Evolutionary conservation across 768 basidiomycete genomes (phyloP), one percentile per base, ranked within the genome.

Genomic region (Collybia nuda): DNA sequence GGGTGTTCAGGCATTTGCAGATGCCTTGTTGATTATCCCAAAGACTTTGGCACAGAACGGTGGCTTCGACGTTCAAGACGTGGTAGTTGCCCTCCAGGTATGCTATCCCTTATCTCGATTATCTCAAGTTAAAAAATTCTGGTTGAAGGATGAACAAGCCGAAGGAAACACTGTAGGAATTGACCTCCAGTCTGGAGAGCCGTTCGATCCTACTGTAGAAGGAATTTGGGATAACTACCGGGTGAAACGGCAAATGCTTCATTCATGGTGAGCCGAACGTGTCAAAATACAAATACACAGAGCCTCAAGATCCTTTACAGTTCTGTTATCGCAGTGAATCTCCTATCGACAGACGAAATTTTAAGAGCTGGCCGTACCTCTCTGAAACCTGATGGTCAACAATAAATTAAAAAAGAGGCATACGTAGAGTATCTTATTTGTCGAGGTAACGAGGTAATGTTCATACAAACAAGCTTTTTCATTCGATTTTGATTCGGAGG

Each of bases 211-310:
- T 18, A 91, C 91, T 8, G 86, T 92, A 5, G 90, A 94, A 64
- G 97, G 97, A 32, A 86, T 99, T 22, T 99, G 95, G 95, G 97
- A 99, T 67, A 98, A 98, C 72, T 98, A 97, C 66, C 79, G 97
- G 57, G 97, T 99, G 53, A 99, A 99, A 77, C 79, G 96, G 53
- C 97, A 99, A 66, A 97, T 99, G 93, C 72, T 99, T 40, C 95
- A 98, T 65, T 96, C 93, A 62, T 92, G 91, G 93, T 94, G 59
- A 65, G 85, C 73, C 22, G 36, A 22, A 7, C 17, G 41, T 35
- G 39, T 41, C 11, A 18, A 6, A 5, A 35, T 17, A 29, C 21
- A 26, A 26, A 26, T 15, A 21, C 19, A 19, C n/a, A 44, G 48
- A 54, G 51, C 55, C 62, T 60, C 47, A 57, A 64, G 56, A 42